Evolutionary conservation across 2,329 filamentous ascomycete genomes (phyloP), one percentile per base, ranked within the genome.

Genomic region (Arthrobotrys megalospora): DNA sequence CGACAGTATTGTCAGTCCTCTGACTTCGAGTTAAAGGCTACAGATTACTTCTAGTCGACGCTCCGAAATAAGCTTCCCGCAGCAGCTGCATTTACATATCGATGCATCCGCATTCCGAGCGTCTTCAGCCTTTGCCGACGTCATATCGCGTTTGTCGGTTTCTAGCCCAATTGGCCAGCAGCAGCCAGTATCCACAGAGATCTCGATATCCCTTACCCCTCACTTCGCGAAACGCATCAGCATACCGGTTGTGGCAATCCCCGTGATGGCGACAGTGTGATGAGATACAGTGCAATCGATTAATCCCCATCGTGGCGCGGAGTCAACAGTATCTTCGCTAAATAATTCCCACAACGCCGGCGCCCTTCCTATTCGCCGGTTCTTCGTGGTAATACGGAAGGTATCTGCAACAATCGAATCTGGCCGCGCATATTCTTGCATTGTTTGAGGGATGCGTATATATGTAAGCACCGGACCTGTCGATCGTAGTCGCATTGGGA

Each of bases 311-410:
- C 3, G 12, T 6, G 0, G 10, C 6, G n/a, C 50, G 50, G 50
- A 6, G 19, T 19, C 10, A 28, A 34, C 7, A 52, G 8, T 52
- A 28, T 16, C 1, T 16, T 28, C 3, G 10, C 11, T 3, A 14
- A 52, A 10, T 48, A n/a, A 6, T 24, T 10, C n/a, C 19, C 11
- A 10, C 6, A 28, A 28, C 28, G 14, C 34, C 50, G 16, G n/a
- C 50, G 24, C 28, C n/a, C 3, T 1, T 34, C n/a, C n/a, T 11
- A 36, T 41, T 58, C 34, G 16, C 53, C 53, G 53, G 10, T 21
- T 38, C 16, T 24, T 41, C 53, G 53, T 58, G 53, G 16, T 58
- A 21, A 41, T 21, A 6, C 53, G 55, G 34, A 43, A 60, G 36
- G 34, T 43, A 41, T 43, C 36, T 43, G 21, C 16, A 41, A 24